Base-by-base conservation (phyloP, 805 yeast genomes). In the Zygosaccharomyces lentus region DNA sequence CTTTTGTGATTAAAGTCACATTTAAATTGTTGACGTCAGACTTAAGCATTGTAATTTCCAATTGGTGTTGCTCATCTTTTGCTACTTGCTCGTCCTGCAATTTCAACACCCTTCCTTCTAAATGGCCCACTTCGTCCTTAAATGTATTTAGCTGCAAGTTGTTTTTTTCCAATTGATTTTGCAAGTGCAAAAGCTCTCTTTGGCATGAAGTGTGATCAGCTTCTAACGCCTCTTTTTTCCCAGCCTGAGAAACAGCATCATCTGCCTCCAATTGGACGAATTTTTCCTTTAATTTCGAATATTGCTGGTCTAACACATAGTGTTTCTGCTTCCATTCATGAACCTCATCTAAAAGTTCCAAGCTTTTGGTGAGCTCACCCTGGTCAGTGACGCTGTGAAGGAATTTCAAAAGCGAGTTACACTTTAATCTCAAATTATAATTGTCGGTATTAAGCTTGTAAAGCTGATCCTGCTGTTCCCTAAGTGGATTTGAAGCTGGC, bases 381-480 rank as follows among this genome's bases (percentile, higher is more conserved):
- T 58, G 57, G 43, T 59, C 57, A 9, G 57, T 53, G 6, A 55
- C 61, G 23, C 52, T 56, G 38, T 61, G 61, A 16, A 62, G 45
- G 30, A 62, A 57, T 46, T 61, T 58, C 36, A 58, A 48, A 29
- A 62, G 49, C n/a, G 65, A 57, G 36, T 57, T 57, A 29, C 61
- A 54, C 34, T 60, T 59, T 24, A 62, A 51, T 34, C 59, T 50
- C 34, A 64, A 48, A 43, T 54, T 57, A 36, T 62, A 56, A 41
- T 61, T 63, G 21, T 62, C 65, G 12, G 51, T 55, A 21, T 53
- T 50, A 34, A 61, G 42, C 21, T 49, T 50, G 21, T 54, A 55
- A 21, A 58, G 45, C 34, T 57, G 47, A 13, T 56, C 59, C 40
- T 63, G 63, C 41, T 64, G 66, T 45, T 63, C 65, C 39, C 53